Percentiles rank a stretch among this genome's conserved stretches.
These are phyloP conservation scores for Boletus sp. DNA, from an alignment of 768 basidiomycete genomes.

Conservation along the genomic window DNA sequence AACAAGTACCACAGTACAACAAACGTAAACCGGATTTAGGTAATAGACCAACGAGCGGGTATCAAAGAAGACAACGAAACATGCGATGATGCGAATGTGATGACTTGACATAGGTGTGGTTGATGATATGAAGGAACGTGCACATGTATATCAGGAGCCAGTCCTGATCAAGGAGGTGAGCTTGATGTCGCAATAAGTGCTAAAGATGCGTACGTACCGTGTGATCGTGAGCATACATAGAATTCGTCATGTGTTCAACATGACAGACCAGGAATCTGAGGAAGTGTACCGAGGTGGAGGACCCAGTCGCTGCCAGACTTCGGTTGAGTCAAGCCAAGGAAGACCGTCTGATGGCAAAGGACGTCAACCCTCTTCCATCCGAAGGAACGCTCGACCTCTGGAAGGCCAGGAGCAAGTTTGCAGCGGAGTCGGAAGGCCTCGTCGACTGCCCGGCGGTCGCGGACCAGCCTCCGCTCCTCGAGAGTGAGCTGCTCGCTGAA, in stretches of 20 bases:
- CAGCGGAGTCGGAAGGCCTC: slow-evolving; percentile 47
- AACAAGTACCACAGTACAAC: slow-evolving; percentile 7
- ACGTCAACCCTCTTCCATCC: slow-evolving; percentile 59
- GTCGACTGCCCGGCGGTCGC: slow-evolving; percentile 32
- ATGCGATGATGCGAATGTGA: slow-evolving; percentile 15
- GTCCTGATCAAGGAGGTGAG: slow-evolving; percentile 19
- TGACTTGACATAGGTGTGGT: slow-evolving; percentile 11
- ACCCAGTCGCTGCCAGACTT: slow-evolving; percentile 36
- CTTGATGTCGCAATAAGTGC: too few relatives aligned
- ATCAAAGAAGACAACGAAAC: slow-evolving; percentile 5
- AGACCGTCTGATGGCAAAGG: slow-evolving; percentile 49
- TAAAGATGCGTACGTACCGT: slow-evolving; percentile 13
- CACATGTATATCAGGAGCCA: slow-evolving; percentile 15
- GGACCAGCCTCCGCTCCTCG: slow-evolving; percentile 40
- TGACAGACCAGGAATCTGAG: slow-evolving; percentile 5
- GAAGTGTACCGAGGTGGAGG: slow-evolving; percentile 27
- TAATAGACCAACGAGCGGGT: slow-evolving; percentile 7
- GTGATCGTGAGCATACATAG: slow-evolving; percentile 11
- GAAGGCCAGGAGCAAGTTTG: slow-evolving; percentile 38
- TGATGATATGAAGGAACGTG: slow-evolving; percentile 19
- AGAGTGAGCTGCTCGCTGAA: slow-evolving; percentile 44
- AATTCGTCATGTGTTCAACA: slow-evolving; percentile 4
- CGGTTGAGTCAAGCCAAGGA: slow-evolving; percentile 46
- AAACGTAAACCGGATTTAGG: slow-evolving; percentile 8
- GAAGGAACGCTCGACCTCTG: slow-evolving; percentile 39